A percentile compares a stretch with the other conserved stretches of the same genome.
These are phyloP conservation scores for Phialophora chinensis DNA, from an alignment of 2,329 filamentous ascomycete species.

Conservation along the genomic window DNA sequence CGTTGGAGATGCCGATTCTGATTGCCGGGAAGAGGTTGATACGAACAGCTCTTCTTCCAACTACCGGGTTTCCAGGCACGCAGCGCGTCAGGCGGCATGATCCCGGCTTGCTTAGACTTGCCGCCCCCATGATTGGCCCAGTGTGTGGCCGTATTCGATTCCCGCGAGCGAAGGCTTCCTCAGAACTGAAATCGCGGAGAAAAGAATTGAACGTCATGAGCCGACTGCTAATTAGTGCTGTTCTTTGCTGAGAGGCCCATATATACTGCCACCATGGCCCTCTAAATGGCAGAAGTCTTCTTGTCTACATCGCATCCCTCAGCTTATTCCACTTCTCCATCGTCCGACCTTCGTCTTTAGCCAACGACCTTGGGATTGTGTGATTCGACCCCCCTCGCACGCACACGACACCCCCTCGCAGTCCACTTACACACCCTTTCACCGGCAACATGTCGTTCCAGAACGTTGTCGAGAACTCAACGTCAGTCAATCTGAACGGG, in stretches of 20 bases:
- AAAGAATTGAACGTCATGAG: background rate
- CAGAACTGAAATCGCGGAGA: background rate
- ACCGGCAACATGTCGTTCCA: conserved; percentile 1
- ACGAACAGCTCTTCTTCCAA: background rate
- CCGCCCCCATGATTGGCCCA: background rate
- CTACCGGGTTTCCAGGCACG: background rate
- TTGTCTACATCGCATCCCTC: background rate
- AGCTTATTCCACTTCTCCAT: background rate
- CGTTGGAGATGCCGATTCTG: background rate
- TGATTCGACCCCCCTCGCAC: background rate
- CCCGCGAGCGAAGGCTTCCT: background rate
- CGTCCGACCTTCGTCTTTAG: background rate
- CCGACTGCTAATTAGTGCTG: too few species aligned
- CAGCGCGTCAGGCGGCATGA: background rate
- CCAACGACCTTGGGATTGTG: background rate
- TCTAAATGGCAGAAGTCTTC: background rate
- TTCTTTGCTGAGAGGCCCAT: background rate
- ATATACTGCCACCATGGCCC: background rate
- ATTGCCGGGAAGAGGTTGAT: background rate
- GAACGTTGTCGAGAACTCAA: background rate
- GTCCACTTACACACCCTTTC: background rate
- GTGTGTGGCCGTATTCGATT: background rate
- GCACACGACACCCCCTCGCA: background rate
- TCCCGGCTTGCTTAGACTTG: background rate
- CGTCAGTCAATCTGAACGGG: conserved; percentile 7